Percentiles rank a stretch among this genome's conserved stretches.
Evolutionary conservation across 768 basidiomycete species (phyloP).

Genomic region (Naematelia encephala): DNA sequence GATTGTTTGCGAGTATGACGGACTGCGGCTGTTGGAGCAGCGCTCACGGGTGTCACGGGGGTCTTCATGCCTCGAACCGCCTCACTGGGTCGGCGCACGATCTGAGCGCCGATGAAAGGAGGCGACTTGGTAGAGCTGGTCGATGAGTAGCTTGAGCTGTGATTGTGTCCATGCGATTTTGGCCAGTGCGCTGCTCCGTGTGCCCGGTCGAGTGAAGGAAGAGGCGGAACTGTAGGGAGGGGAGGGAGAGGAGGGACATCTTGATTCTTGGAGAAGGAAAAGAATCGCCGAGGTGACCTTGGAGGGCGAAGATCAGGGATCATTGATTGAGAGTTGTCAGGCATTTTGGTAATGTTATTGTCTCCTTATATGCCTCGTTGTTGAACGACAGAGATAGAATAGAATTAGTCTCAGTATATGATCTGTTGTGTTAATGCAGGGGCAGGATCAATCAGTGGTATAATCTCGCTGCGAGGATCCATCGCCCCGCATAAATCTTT

Average conservation of each 20-base stretch:
- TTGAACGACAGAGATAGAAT: too few relatives aligned
- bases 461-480: too few relatives aligned
- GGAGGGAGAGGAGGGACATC: conserved; percentile 8
- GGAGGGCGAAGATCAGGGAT: conserved; percentile 18
- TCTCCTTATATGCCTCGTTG: neutral
- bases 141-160: conserved; percentile 4
- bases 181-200: neutral
- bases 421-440: too few relatives aligned
- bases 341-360: neutral
- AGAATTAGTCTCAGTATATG: too few relatives aligned
- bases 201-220: conserved; percentile 2
- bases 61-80: conserved; percentile 19
- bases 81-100: conserved; percentile 24
- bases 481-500: too few relatives aligned
- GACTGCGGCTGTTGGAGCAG: neutral
- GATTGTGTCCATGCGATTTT: neutral
- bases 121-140: neutral
- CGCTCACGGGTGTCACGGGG: neutral
- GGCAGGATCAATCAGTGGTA: too few relatives aligned
- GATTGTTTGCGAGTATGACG: neutral
- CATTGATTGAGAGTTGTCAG: neutral
- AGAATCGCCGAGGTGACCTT: conserved; percentile 28
- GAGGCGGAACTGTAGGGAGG: conserved; percentile 10
- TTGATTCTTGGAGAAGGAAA: conserved; percentile 9
- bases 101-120: conserved; percentile 11